Evolutionary conservation across 352 stramenopile genomes (phyloP), one percentile per base, ranked within the genome.

Genomic region (Phytopythium ostracodes): DNA sequence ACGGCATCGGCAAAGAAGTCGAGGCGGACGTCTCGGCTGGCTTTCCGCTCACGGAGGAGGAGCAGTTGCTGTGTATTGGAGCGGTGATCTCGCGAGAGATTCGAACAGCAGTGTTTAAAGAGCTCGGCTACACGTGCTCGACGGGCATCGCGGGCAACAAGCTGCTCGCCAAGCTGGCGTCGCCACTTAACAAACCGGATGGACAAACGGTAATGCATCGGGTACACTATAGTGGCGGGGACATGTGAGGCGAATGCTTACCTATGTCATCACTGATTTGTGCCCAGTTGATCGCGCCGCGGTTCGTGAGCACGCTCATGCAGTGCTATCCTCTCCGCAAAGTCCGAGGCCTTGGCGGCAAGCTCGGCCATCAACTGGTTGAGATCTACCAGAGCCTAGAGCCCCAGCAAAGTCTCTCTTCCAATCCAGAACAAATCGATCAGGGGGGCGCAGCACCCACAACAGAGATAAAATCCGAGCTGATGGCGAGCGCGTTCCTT

Each of bases 121-220:
- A 81, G 62, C 68, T 93, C 33, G 77, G 82, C n/a, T 95, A 79
- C 47, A 93, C 84, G 25, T 92, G 84, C 64, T 95, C 87, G 20
- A 88, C 86, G 7, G 87, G 84, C 15, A 74, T 95, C 49, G 81
- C 87, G 18, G 66, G 71, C 52, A 93, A 90, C 67, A 95, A 95
- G 56, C 70, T 95, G 12, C 52, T 92, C 33, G 77, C 87, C 42
- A 95, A 95, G 59, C 58, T 94, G 15, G 82, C 72, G 5, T 92
- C 86, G 5, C 86, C 86, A 15, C 63, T 93, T 10, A 92, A 94
- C 64, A 94, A 94, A 49, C 86, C 86, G 7, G 80, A 89, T 33
- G 86, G 86, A 0, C 86, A 94, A 75, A 84, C 81, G 27, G 78
- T 86, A 56, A 36, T 64, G 14, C 27, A 29, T 31, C 24, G 17